phyloP scores from a whole-genome alignment of 1,284 basidiomycete genomes.

The Tilletiopsis washingtonensis region DNA sequence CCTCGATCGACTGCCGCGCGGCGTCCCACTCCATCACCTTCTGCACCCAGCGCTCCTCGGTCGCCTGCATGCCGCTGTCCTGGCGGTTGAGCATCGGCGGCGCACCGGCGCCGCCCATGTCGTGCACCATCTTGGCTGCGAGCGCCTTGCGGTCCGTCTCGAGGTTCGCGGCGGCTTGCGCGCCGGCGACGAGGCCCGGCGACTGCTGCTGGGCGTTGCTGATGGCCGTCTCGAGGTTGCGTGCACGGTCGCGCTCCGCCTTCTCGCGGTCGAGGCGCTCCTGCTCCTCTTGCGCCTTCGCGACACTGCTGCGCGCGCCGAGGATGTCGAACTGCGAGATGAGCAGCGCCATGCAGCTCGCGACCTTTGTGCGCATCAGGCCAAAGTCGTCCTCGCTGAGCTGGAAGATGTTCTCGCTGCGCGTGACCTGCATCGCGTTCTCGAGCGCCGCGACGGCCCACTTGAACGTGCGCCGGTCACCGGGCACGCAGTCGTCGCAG shows the following conservation, averaged over 20 bases:
- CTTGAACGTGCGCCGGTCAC: slow-evolving; percentile 91
- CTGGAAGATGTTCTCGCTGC: slow-evolving; percentile 74
- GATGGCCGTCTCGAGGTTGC: neutral
- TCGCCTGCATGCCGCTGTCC: slow-evolving; percentile 29
- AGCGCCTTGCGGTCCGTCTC: slow-evolving; percentile 44
- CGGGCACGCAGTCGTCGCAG: slow-evolving; percentile 93
- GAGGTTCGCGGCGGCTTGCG: slow-evolving; percentile 57
- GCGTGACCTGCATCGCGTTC: slow-evolving; percentile 82
- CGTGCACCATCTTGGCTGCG: slow-evolving; percentile 55
- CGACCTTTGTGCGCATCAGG: slow-evolving; percentile 81
- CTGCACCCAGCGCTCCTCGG: slow-evolving; percentile 34
- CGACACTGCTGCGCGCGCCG: slow-evolving; percentile 40
- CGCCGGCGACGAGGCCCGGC: slow-evolving; percentile 53
- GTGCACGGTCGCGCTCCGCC: slow-evolving; percentile 25
- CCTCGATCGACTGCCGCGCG: slow-evolving; percentile 29
- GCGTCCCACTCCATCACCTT: slow-evolving; percentile 37
- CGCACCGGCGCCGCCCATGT: slow-evolving; percentile 14
- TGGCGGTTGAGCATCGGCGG: slow-evolving; percentile 12
- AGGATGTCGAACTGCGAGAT: slow-evolving; percentile 94
- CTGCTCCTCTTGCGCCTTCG: slow-evolving; percentile 39
- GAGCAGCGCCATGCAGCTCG: slow-evolving; percentile 88
- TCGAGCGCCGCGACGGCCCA: slow-evolving; percentile 97
- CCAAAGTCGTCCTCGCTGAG: slow-evolving; percentile 72
- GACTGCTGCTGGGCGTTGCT: slow-evolving; percentile 12
- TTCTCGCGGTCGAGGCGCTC: slow-evolving; percentile 35